These are phyloP conservation scores for Pythium dissimile DNA, from an alignment of 352 stramenopile genomes.

Conservation along the genomic window DNA sequence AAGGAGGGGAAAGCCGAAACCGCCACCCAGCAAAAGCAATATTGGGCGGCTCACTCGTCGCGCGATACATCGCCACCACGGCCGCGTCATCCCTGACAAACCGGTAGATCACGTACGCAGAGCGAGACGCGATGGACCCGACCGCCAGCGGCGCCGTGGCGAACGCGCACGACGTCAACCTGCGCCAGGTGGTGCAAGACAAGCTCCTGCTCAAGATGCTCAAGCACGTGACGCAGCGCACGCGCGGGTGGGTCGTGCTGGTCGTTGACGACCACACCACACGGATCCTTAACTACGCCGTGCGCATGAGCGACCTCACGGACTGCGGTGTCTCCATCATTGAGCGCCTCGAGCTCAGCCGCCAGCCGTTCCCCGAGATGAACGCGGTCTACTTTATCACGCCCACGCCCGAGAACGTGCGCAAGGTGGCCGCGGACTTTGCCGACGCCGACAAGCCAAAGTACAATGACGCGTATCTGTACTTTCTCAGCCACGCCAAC, in stretches of 20 bases:
- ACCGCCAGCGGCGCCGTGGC: conserved; percentile 28
- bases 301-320: conserved; percentile 99
- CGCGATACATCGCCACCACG: no score
- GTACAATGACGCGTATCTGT: conserved; percentile 93
- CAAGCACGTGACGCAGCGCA: conserved; percentile 73
- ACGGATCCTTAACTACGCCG: conserved; percentile 90
- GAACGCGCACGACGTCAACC: conserved; percentile 51
- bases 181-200: conserved; percentile 76
- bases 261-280: conserved; percentile 95
- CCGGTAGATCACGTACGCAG: no score
- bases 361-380: conserved; percentile 96
- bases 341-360: conserved; percentile 93
- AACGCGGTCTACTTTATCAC: conserved; percentile 95
- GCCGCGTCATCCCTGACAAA: no score
- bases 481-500: conserved; percentile 88
- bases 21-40: no score
- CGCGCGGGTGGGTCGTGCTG: conserved; percentile 88
- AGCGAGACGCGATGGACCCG: conserved; percentile 15
- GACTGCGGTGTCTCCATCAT: conserved; percentile 96
- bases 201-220: conserved; percentile 83
- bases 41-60: no score
- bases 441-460: conserved; percentile 73
- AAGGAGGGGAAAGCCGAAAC: no score
- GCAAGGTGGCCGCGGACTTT: conserved; percentile 86
- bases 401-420: conserved; percentile 82